phyloP scores from a whole-genome alignment of 2,329 filamentous ascomycete species.

The Blastomyces silverae region DNA sequence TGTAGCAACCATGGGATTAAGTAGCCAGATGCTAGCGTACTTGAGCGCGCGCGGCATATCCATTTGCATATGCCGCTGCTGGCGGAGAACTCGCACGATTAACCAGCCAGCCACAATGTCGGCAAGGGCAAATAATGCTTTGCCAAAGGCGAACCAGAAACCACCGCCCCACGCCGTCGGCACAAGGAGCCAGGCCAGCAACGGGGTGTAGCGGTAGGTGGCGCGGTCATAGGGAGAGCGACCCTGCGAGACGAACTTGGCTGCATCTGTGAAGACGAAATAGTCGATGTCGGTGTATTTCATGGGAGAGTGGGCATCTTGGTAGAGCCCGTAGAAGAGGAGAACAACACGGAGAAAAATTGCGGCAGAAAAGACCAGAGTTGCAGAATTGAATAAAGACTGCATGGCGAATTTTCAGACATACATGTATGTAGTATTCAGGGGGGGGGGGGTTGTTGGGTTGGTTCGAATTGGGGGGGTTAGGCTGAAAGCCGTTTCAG shows the following conservation, averaged over 20 bases:
- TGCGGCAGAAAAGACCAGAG: slow-evolving; percentile 33
- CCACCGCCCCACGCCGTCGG: slow-evolving; percentile 59
- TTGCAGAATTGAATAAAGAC: slow-evolving; percentile 17
- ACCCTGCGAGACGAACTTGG: slow-evolving; percentile 63
- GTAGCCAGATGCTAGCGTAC: slow-evolving; percentile 81
- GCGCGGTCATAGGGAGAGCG: slow-evolving; percentile 77
- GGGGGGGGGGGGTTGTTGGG: background rate
- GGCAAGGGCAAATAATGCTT: slow-evolving; percentile 73
- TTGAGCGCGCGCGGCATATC: slow-evolving; percentile 53
- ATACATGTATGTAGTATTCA: background rate
- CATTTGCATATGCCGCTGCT: slow-evolving; percentile 43
- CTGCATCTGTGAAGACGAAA: slow-evolving; percentile 92
- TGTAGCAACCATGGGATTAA: slow-evolving; percentile 97
- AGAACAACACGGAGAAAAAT: slow-evolving; percentile 63
- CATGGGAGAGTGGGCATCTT: slow-evolving; percentile 82
- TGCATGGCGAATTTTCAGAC: background rate
- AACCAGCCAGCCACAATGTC: slow-evolving; percentile 82
- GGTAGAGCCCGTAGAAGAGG: slow-evolving; percentile 81
- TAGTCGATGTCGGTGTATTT: slow-evolving; percentile 99
- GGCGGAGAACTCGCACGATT: slow-evolving; percentile 52
- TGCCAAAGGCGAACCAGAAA: slow-evolving; percentile 73
- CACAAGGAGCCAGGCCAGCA: slow-evolving; percentile 83
- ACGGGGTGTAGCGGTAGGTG: slow-evolving; percentile 93
- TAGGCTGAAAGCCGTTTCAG: background rate
- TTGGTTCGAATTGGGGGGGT: background rate